phyloP scores from a whole-genome alignment of 306 rosid genomes.

The Medicago arabica region DNA sequence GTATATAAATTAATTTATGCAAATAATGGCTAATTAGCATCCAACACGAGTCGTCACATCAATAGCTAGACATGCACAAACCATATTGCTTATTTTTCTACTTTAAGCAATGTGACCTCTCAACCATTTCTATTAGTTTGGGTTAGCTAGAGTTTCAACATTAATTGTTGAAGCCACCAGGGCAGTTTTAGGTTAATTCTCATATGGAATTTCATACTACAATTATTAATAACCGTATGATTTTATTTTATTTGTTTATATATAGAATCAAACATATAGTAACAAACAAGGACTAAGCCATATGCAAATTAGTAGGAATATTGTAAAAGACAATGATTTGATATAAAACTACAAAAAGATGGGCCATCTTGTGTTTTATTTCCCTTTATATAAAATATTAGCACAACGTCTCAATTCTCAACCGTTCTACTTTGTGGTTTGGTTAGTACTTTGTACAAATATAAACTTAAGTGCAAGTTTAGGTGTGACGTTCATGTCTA shows the following conservation, averaged over 20 bases:
- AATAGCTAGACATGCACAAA: constrained; percentile 15
- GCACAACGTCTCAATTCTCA: constrained; percentile 22
- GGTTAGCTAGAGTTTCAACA: constrained; percentile 27
- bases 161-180: constrained; percentile 22
- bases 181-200: constrained; percentile 9
- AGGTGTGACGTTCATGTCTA: constrained; percentile 20
- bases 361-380: constrained; percentile 30
- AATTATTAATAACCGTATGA: background rate
- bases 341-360: constrained; percentile 35
- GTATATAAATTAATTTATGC: background rate
- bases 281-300: constrained; percentile 9
- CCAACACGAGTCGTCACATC: constrained; percentile 27
- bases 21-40: constrained; percentile 31
- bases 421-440: constrained; percentile 35
- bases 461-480: constrained; percentile 9
- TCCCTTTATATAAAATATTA: background rate
- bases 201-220: background rate
- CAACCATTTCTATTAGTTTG: constrained; percentile 42
- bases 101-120: constrained; percentile 36
- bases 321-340: constrained; percentile 41
- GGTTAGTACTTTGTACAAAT: constrained; percentile 10
- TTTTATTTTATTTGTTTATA: background rate
- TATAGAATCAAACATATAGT: background rate
- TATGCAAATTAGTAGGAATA: constrained; percentile 42
- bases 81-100: constrained; percentile 33